Conservation (phyloP, 148 eudicot genomes). For the Dianthus caryophyllus region DNA sequence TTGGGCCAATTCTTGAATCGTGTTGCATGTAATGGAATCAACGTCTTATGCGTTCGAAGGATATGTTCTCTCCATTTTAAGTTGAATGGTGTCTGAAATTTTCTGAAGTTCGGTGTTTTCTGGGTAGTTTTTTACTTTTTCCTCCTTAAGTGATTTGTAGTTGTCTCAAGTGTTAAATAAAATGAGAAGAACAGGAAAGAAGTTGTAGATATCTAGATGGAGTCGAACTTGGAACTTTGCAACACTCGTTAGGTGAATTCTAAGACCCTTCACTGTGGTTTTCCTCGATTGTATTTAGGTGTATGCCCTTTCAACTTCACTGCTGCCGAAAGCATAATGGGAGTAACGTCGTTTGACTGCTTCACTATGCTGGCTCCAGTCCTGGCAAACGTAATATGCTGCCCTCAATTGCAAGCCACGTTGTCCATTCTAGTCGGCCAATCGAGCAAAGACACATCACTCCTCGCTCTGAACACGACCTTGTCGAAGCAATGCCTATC, state of each 20-base stretch:
- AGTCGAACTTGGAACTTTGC: too few species aligned
- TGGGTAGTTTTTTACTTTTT: too few species aligned
- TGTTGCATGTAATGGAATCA: too few species aligned
- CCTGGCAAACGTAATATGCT: constrained; percentile 87
- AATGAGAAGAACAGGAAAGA: too few species aligned
- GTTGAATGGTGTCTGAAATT: too few species aligned
- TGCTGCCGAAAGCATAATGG: constrained; percentile 58
- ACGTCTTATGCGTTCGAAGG: too few species aligned
- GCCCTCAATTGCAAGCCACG: constrained; percentile 90
- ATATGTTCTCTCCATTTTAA: too few species aligned
- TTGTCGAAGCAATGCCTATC: constrained; percentile 69
- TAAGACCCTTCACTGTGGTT: not conserved
- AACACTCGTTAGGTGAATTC: not conserved
- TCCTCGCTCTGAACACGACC: constrained; percentile 69
- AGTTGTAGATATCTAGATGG: too few species aligned
- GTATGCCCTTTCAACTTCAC: constrained; percentile 64
- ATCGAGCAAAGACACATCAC: constrained; percentile 55
- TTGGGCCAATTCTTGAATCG: too few species aligned
- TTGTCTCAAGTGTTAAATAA: too few species aligned
- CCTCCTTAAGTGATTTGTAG: too few species aligned
- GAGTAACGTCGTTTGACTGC: constrained; percentile 72
- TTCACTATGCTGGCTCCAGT: constrained; percentile 55
- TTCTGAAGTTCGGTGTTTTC: too few species aligned
- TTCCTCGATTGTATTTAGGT: constrained; percentile 40
- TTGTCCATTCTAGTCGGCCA: constrained; percentile 73